Evolutionary conservation across 495 filamentous ascomycete genomes (phyloP).

Genomic region (Aspergillus leporis): DNA sequence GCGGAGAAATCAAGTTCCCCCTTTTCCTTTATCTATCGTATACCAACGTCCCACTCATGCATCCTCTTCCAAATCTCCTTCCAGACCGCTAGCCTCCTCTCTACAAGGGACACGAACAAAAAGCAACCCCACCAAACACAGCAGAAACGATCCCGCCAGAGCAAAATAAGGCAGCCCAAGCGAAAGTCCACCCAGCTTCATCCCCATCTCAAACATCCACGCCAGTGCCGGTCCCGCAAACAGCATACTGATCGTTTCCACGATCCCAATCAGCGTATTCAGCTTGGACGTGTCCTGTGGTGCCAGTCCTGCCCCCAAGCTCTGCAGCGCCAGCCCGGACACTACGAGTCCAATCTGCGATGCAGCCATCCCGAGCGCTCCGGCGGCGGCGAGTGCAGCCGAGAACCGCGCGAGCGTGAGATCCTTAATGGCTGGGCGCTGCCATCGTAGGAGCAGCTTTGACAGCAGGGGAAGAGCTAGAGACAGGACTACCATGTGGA

Average conservation of each 20-base stretch:
- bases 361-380: conserved; percentile 4
- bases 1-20: no score
- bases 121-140: not conserved
- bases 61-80: no score
- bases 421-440: conserved; percentile 5
- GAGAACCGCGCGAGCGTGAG: conserved; percentile 7
- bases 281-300: not conserved
- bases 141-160: not conserved
- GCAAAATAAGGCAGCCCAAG: not conserved
- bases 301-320: not conserved
- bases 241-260: not conserved
- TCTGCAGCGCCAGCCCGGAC: not conserved
- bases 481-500: conserved; percentile 4
- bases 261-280: not conserved
- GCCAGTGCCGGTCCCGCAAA: not conserved
- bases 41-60: no score
- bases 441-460: not conserved
- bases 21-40: no score
- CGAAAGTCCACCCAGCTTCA: not conserved
- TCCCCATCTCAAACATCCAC: not conserved
- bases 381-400: conserved; percentile 5
- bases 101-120: not conserved
- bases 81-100: not conserved
- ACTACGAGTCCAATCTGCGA: not conserved
- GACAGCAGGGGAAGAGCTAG: conserved; percentile 11